Base-by-base conservation (phyloP, 2,329 filamentous ascomycete genomes). In the Calonectria honghensis region DNA sequence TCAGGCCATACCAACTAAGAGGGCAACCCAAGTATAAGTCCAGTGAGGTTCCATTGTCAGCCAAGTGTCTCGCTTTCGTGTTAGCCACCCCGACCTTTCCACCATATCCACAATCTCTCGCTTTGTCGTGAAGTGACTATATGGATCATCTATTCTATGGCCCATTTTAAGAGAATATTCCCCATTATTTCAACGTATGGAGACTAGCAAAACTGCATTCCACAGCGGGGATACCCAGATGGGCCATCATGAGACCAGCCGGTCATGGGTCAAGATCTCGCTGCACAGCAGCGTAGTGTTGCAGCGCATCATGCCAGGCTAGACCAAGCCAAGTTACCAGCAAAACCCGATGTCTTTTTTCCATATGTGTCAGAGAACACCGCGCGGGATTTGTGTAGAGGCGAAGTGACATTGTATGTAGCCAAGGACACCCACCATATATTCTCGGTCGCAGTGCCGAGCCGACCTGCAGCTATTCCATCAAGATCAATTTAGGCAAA, bases 401-500 rank as follows among this genome's bases (percentile, higher is more conserved):
- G 57, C 27, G 57, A n/a, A 18, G 20, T 41, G 35, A 29, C 35
- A 41, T 29, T 27, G 16, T 27, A 6, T 27, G 16, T 27, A 6
- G 54, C 5, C 54, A 37, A 59, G 20, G 13, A n/a, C 54, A 59
- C 24, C 31, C 31, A 32, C 31, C 31, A 32, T 1, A 32, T 24
- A 24, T 2, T 24, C 32, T 2, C 32, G 13, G 41, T 48, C 20
- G 24, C 10, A 39, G 4, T 61, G 10, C 54, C 54, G n/a, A 39
- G 57, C 24, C 35, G n/a, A 61, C 35, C n/a, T 61, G 57, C 54
- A 61, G 54, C 57, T 61, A 6, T 18, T 20, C 9, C 57, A 18
- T 35, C n/a, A 24, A 61, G 24, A 61, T 41, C 35, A 14, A 41
- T 61, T 61, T 61, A 61, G 57, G 57, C n/a, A 35, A 61, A 41